Evolutionary conservation across 2,329 filamentous ascomycete genomes (phyloP).

Genomic region (Aspergillus puulaauensis): DNA sequence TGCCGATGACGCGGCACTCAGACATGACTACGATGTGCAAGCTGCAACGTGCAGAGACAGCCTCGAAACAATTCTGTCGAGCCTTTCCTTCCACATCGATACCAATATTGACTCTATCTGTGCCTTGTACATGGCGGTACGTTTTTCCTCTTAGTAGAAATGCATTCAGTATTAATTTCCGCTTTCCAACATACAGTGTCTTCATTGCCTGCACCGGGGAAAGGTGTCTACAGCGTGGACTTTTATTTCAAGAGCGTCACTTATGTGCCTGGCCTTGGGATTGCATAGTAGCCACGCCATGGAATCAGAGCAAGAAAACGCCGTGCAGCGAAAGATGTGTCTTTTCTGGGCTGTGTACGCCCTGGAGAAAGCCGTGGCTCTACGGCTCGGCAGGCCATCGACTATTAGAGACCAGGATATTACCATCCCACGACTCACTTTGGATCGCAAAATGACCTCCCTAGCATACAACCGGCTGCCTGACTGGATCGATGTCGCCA

Average conservation of each 20-base stretch:
- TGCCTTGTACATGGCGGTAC: conserved; percentile 17
- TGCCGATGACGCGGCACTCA: not conserved
- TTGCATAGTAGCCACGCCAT: conserved; percentile 7
- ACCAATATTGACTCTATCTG: conserved; percentile 9
- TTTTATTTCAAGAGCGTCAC: conserved; percentile 14
- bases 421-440: not conserved
- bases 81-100: conserved; percentile 9
- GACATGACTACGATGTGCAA: conserved; percentile 9
- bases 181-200: not conserved
- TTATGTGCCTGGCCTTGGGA: conserved; percentile 10
- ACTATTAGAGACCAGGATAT: conserved; percentile 15
- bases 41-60: conserved; percentile 9
- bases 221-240: conserved; percentile 11
- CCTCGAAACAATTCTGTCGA: conserved; percentile 15
- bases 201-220: conserved; percentile 9
- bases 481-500: conserved; percentile 17
- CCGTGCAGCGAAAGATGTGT: not conserved
- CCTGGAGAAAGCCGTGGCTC: conserved; percentile 9
- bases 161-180: too few species aligned
- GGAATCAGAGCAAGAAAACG: not conserved
- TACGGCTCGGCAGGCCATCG: conserved; percentile 13
- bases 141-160: not conserved
- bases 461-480: conserved; percentile 7
- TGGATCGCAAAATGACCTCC: conserved; percentile 8
- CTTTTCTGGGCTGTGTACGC: conserved; percentile 11